A percentile compares a stretch with the other conserved stretches of the same genome.
Evolutionary conservation across 2,329 filamentous ascomycete genomes (phyloP).

Genomic region (Periconia sp.): DNA sequence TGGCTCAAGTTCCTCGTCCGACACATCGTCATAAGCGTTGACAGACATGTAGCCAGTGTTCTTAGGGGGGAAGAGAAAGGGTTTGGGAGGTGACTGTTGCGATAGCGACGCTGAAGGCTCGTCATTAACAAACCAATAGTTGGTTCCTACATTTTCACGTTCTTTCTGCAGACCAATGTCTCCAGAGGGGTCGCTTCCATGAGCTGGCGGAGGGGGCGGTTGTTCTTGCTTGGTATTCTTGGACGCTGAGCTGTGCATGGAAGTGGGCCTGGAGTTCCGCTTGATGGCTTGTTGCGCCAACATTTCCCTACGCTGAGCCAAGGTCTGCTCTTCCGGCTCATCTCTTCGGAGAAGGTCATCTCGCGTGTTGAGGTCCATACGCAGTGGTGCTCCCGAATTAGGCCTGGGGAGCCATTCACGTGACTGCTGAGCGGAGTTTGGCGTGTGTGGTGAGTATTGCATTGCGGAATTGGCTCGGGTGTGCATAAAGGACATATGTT

Average conservation of each 20-base stretch:
- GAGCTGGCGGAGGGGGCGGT: constrained; percentile 25
- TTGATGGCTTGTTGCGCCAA: constrained; percentile 39
- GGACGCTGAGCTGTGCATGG: constrained; percentile 27
- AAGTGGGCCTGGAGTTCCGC: constrained; percentile 28
- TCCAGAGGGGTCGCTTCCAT: constrained; percentile 19
- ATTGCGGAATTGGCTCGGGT: constrained; percentile 68
- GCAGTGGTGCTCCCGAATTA: constrained; percentile 40
- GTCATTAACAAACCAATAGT: constrained; percentile 52
- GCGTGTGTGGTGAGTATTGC: constrained; percentile 54
- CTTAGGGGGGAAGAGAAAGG: constrained; percentile 27
- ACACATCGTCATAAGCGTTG: constrained; percentile 28
- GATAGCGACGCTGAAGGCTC: constrained; percentile 16
- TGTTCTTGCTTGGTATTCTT: constrained; percentile 31
- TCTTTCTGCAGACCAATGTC: constrained; percentile 34
- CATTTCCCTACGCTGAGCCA: constrained; percentile 37
- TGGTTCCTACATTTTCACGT: constrained; percentile 42
- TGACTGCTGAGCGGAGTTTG: constrained; percentile 56
- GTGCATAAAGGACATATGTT: constrained; percentile 75
- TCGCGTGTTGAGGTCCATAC: constrained; percentile 38
- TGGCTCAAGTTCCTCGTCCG: constrained; percentile 27
- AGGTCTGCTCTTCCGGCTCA: constrained; percentile 27
- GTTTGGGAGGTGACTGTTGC: constrained; percentile 17
- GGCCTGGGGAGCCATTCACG: constrained; percentile 51
- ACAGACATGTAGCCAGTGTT: constrained; percentile 33
- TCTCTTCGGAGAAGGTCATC: constrained; percentile 33